These are phyloP conservation scores for Stephania japonica DNA, from an alignment of 164 flowering plant genomes.

Conservation along the genomic window DNA sequence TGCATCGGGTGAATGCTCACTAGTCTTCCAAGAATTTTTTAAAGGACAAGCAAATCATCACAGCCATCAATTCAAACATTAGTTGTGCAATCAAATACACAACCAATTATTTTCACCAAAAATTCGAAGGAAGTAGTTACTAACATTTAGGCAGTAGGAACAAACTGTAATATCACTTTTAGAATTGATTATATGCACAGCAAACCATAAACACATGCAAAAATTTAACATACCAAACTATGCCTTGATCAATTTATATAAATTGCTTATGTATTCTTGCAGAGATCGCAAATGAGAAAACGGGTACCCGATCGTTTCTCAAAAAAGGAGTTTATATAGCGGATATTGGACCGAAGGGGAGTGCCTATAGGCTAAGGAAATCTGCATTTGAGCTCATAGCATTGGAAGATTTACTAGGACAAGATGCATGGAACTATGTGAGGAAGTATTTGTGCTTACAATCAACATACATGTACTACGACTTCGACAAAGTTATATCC, in stretches of 20 bases:
- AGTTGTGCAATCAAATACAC: too few relatives aligned
- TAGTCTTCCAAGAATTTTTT: too few relatives aligned
- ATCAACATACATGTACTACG: conserved; percentile 75
- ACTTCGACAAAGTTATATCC: conserved; percentile 75
- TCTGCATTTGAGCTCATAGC: conserved; percentile 80
- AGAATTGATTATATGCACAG: not conserved
- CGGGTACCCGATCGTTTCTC: conserved; percentile 79
- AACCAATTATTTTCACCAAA: too few relatives aligned
- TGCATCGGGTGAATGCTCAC: too few relatives aligned
- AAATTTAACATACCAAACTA: not conserved
- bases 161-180: too few relatives aligned
- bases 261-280: not conserved
- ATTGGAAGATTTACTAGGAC: conserved; percentile 58
- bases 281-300: conserved; percentile 75
- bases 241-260: not conserved
- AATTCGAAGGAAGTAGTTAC: too few relatives aligned
- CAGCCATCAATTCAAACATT: too few relatives aligned
- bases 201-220: not conserved
- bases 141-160: too few relatives aligned
- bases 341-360: conserved; percentile 46
- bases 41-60: too few relatives aligned
- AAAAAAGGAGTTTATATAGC: conserved; percentile 65
- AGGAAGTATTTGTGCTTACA: conserved; percentile 60
- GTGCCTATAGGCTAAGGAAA: conserved; percentile 47
- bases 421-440: conserved; percentile 60